These are phyloP conservation scores for Fusarium aywerte DNA, from an alignment of 2,329 filamentous ascomycete species.

Conservation along the genomic window DNA sequence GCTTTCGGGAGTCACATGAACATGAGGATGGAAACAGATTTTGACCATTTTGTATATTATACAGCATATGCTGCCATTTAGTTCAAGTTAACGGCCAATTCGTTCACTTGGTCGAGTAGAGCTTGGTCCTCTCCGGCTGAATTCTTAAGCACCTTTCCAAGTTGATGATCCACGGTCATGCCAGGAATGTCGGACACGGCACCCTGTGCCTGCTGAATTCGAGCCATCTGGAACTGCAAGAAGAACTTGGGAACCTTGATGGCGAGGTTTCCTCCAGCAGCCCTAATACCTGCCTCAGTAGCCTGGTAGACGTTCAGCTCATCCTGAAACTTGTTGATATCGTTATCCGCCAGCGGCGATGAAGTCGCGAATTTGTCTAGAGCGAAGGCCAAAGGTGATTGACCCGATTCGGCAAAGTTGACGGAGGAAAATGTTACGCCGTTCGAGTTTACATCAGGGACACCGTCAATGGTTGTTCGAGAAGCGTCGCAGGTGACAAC, in stretches of 20 bases:
- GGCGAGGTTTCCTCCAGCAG: slow-evolving; percentile 61
- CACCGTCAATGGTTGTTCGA: slow-evolving; percentile 60
- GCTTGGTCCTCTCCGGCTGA: slow-evolving; percentile 60
- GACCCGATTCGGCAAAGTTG: slow-evolving; percentile 64
- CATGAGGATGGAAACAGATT: slow-evolving; percentile 3
- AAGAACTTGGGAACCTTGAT: slow-evolving; percentile 74
- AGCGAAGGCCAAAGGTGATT: slow-evolving; percentile 64
- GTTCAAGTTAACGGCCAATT: slow-evolving; percentile 47
- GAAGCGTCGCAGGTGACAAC: slow-evolving; percentile 61
- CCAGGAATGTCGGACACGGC: slow-evolving; percentile 62
- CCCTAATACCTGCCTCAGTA: slow-evolving; percentile 68
- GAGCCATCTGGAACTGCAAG: slow-evolving; percentile 66
- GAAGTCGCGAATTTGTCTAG: slow-evolving; percentile 64
- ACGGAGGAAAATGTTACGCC: slow-evolving; percentile 62
- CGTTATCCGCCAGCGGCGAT: slow-evolving; percentile 58
- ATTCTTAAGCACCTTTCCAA: slow-evolving; percentile 68
- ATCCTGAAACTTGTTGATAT: slow-evolving; percentile 64
- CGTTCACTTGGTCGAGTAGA: slow-evolving; percentile 64
- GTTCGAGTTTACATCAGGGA: slow-evolving; percentile 67
- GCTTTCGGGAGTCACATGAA: slow-evolving; percentile 41
- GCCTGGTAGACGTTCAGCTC: slow-evolving; percentile 66
- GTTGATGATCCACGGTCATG: slow-evolving; percentile 65
- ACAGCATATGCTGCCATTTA: slow-evolving; percentile 18
- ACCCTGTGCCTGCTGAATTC: slow-evolving; percentile 69
- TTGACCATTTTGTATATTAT: slow-evolving; percentile 38